Evolutionary conservation across 352 stramenopile genomes (phyloP), one percentile per base, ranked within the genome.

Genomic region (Pythium dissimile): DNA sequence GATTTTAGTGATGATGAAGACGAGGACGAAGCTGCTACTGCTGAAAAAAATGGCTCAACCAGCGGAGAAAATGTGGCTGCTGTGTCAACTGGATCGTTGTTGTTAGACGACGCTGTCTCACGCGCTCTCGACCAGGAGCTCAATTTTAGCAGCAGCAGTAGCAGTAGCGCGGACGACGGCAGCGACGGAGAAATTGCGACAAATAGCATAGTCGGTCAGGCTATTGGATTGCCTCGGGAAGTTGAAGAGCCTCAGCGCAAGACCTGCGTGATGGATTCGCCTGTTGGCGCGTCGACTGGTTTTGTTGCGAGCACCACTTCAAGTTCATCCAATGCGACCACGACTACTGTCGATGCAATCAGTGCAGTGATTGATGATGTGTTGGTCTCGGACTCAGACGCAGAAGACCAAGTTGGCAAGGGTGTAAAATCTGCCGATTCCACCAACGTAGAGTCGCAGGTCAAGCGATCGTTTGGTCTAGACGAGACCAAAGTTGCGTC

Each of bases 301-400:
- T 5, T 8, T 28, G n/a, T 16, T 43, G 31, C 11, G 27, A 50
- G 9, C 15, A 18, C 0, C 18, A 2, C 13, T 7, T 48, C 65
- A n/a, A n/a, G n/a, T n/a, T n/a, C n/a, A n/a, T n/a, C n/a, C n/a
- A n/a, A n/a, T n/a, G n/a, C n/a, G n/a, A n/a, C n/a, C n/a, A n/a
- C n/a, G n/a, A n/a, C n/a, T n/a, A 10, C 56, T 54, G 46, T 67
- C 55, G 23, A 53, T 16, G 61, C 47, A n/a, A 50, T 69, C 15
- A 45, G 50, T 21, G 20, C 34, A n/a, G 49, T 35, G 11, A 54
- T 84, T 23, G 73, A 84, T 47, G 68, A 66, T 24, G 70, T 69
- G 13, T n/a, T n/a, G n/a, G n/a, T n/a, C n/a, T n/a, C n/a, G n/a
- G n/a, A n/a, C n/a, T n/a, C n/a, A n/a, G n/a, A n/a, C n/a, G n/a